Evolutionary conservation across 1,139 yeast species (phyloP), one percentile per base, ranked within the genome.

Genomic region (Scheffersomyces illinoinensis): DNA sequence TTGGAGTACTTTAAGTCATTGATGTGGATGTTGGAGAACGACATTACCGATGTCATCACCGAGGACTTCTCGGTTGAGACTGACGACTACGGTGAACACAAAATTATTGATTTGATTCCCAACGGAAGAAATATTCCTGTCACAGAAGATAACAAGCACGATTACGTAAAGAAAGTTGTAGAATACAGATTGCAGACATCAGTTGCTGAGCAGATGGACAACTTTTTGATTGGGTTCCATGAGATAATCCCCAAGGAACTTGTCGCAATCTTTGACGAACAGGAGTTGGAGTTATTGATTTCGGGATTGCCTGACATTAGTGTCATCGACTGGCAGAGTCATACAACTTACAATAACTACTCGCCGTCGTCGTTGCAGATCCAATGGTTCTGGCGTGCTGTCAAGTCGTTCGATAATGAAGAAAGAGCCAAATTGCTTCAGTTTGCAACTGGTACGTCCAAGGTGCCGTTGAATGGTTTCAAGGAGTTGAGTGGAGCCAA

Each of bases 301-400:
- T 90, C 97, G 46, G 99, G 99, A 17, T 81, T 96, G 69, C 99
- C 99, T 1, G 98, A 95, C 68, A 93, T 96, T 66, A 97, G 91
- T 74, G 93, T 95, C 26, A 90, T 87, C 65, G 99, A 96, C 70
- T 96, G 99, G 99, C 90, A 91, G 67, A 88, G 86, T 68, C 90
- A 95, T 71, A 85, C 97, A 0, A 82, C 81, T 1, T 95, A 96
- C 74, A 89, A 85, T 60, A 95, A 93, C 71, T 96, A 95, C 72
- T 85, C 93, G 0, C 84, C 96, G 1, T 85, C 92, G 1, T 91
- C 97, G 3, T 87, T 91, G 50, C 98, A 93, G 71, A 89, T 96
- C 61, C 93, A 90, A 70, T 95, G 98, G 93, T 96, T 95, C 76
- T 96, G 99, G 99, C 83, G 98, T 71, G 98, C 98, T 1, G 98